These are phyloP conservation scores for Sporothrix euskadiensis DNA, from an alignment of 2,329 filamentous ascomycete species.

Conservation along the genomic window DNA sequence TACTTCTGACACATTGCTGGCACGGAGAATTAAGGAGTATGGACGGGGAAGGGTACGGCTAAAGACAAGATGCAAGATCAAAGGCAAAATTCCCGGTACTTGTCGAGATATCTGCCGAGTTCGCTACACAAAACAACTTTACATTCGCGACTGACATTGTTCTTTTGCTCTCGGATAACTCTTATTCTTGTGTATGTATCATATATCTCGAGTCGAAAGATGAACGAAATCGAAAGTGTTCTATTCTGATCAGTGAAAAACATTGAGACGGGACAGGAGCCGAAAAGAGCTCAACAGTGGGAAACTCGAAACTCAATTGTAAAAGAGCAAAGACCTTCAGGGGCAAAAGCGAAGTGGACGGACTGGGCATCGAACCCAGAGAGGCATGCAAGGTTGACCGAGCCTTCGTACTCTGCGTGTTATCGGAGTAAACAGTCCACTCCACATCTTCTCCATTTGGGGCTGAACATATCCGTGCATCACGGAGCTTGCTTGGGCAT, in stretches of 20 bases:
- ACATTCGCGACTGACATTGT: background rate
- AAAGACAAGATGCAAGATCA: background rate
- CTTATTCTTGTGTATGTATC: background rate
- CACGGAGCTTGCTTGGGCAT: slow-evolving; percentile 4
- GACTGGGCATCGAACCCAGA: too few species aligned
- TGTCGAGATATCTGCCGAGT: background rate
- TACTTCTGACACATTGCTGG: background rate
- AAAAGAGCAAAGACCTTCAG: too few species aligned
- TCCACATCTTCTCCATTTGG: background rate
- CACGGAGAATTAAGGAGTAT: background rate
- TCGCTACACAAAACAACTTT: background rate
- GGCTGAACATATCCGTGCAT: background rate
- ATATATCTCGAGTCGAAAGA: too few species aligned
- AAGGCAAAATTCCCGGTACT: background rate
- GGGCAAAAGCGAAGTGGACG: too few species aligned
- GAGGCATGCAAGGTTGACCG: background rate
- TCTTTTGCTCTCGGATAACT: too few species aligned
- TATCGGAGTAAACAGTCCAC: background rate
- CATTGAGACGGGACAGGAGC: too few species aligned
- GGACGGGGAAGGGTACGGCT: background rate
- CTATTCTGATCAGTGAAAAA: too few species aligned
- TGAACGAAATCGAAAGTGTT: too few species aligned
- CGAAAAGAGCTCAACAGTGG: too few species aligned
- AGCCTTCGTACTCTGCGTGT: background rate
- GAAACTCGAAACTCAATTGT: too few species aligned